A percentile compares a stretch with the other conserved stretches of the same genome.
Evolutionary conservation across 2,329 filamentous ascomycete species (phyloP).

Genomic region (Aspergillus versicolor): DNA sequence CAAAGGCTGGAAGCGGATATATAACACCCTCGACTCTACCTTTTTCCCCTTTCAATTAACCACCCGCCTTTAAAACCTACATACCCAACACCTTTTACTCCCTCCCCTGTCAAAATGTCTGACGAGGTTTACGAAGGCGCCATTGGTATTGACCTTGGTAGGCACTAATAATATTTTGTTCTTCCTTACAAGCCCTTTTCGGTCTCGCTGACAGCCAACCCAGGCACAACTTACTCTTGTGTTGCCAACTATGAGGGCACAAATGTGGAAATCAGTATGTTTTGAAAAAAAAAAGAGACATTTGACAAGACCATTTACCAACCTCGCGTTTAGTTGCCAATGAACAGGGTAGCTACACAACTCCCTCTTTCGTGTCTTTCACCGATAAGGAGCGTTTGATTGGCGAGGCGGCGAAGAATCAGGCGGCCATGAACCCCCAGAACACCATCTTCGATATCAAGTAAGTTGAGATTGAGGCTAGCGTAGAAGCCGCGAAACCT

Average conservation of each 20-base stretch:
- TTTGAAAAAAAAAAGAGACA: slow-evolving; percentile 8
- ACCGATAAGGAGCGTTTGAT: slow-evolving; percentile 98
- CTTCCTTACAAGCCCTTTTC: slow-evolving; percentile 1
- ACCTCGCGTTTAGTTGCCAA: slow-evolving; percentile 69
- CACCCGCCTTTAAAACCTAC: slow-evolving; percentile 11
- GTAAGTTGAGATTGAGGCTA: slow-evolving; percentile 52
- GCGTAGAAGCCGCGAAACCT: slow-evolving; percentile 10
- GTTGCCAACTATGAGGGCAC: slow-evolving; percentile 98
- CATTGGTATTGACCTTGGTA: slow-evolving; percentile 99
- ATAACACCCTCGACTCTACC: slow-evolving; percentile 17
- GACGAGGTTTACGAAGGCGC: slow-evolving; percentile 99
- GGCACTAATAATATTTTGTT: slow-evolving; percentile 38
- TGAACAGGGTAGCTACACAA: slow-evolving; percentile 99
- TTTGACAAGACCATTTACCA: neutral
- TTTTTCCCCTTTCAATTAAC: slow-evolving; percentile 6
- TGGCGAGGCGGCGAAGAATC: slow-evolving; percentile 99
- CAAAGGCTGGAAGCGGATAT: slow-evolving; percentile 22
- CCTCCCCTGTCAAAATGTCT: slow-evolving; percentile 62
- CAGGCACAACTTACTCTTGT: slow-evolving; percentile 99
- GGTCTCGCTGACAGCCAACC: slow-evolving; percentile 24
- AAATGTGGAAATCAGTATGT: slow-evolving; percentile 97
- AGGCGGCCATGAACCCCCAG: slow-evolving; percentile 97
- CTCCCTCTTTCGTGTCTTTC: slow-evolving; percentile 98
- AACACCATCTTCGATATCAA: slow-evolving; percentile 99
- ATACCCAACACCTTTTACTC: slow-evolving; percentile 6